These are phyloP conservation scores for Mycena metata DNA, from an alignment of 768 basidiomycete genomes.

Conservation along the genomic window DNA sequence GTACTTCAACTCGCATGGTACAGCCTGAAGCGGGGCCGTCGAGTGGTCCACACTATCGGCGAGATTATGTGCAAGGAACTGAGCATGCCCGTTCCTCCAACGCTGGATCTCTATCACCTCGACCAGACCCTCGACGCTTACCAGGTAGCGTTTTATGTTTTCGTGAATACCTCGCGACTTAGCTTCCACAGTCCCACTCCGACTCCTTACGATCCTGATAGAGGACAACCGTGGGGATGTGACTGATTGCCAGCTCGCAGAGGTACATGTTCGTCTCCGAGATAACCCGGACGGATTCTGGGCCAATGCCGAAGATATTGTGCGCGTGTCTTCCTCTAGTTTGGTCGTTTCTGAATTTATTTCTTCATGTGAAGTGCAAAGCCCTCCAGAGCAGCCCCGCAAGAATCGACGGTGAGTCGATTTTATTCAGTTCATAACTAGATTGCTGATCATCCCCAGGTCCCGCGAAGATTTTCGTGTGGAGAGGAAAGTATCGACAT, in stretches of 20 bases:
- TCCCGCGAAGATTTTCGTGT: conserved; percentile 75
- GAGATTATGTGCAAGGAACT: conserved; percentile 48
- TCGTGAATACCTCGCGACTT: conserved; percentile 23
- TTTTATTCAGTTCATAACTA: conserved; percentile 2
- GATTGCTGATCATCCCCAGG: conserved; percentile 52
- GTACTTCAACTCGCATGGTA: conserved; percentile 24
- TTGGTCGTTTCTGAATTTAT: background rate
- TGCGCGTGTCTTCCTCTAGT: conserved; percentile 43
- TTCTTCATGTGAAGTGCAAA: conserved; percentile 50
- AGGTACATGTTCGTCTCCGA: conserved; percentile 73
- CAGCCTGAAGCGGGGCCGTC: conserved; percentile 30
- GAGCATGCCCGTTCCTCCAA: conserved; percentile 7
- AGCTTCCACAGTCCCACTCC: conserved; percentile 42
- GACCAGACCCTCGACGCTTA: background rate
- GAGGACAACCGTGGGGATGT: conserved; percentile 69
- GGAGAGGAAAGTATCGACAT: conserved; percentile 78
- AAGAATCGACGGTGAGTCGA: conserved; percentile 74
- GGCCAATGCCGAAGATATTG: conserved; percentile 78
- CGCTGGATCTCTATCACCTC: conserved; percentile 26
- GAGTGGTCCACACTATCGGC: conserved; percentile 45
- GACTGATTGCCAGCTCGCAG: conserved; percentile 71
- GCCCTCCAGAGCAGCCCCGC: conserved; percentile 73
- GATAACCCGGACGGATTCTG: conserved; percentile 68
- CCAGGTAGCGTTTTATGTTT: conserved; percentile 3
- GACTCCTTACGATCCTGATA: conserved; percentile 78